phyloP scores from a whole-genome alignment of 192 early-diverging fungal genomes.

The Mortierella hygrophila region DNA sequence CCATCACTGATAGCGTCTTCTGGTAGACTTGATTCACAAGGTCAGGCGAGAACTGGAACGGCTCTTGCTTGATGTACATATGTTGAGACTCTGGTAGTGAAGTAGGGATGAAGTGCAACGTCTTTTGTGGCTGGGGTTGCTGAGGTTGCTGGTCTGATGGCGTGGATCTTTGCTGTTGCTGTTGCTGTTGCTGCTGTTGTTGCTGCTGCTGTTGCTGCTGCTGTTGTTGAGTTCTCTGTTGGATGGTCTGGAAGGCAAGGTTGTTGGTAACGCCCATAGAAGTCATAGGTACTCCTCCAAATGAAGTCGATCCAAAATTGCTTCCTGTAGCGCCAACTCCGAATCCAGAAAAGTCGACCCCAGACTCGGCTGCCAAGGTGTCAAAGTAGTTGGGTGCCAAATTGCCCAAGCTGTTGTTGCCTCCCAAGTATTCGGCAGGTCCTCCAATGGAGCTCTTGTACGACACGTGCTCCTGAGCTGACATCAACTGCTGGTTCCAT shows the following conservation, averaged over 20 bases:
- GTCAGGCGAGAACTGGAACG: conserved; percentile 50
- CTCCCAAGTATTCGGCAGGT: conserved; percentile 43
- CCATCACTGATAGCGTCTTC: conserved; percentile 49
- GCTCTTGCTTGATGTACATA: conserved; percentile 43
- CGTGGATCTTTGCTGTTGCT: conserved; percentile 25
- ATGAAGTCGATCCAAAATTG: conserved; percentile 4
- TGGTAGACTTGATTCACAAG: conserved; percentile 55
- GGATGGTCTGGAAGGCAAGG: conserved; percentile 38
- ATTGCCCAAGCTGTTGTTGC: conserved; percentile 49
- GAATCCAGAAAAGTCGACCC: conserved; percentile 53
- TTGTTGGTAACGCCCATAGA: conserved; percentile 17
- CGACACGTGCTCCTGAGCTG: conserved; percentile 49
- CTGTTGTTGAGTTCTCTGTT: conserved; percentile 21
- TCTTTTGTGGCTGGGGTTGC: conserved; percentile 11
- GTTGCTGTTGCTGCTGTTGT: conserved; percentile 19
- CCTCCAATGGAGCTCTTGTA: conserved; percentile 49
- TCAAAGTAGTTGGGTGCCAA: conserved; percentile 45
- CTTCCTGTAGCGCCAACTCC: conserved; percentile 49
- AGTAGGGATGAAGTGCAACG: background rate
- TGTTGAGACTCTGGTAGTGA: conserved; percentile 24
- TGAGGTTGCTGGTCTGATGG: background rate
- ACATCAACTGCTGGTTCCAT: conserved; percentile 56
- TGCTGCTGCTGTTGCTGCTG: conserved; percentile 27
- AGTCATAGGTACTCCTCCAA: conserved; percentile 24
- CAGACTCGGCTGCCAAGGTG: conserved; percentile 17